These are phyloP conservation scores for Phytophthora litchii DNA, from an alignment of 352 stramenopile genomes.

Conservation along the genomic window DNA sequence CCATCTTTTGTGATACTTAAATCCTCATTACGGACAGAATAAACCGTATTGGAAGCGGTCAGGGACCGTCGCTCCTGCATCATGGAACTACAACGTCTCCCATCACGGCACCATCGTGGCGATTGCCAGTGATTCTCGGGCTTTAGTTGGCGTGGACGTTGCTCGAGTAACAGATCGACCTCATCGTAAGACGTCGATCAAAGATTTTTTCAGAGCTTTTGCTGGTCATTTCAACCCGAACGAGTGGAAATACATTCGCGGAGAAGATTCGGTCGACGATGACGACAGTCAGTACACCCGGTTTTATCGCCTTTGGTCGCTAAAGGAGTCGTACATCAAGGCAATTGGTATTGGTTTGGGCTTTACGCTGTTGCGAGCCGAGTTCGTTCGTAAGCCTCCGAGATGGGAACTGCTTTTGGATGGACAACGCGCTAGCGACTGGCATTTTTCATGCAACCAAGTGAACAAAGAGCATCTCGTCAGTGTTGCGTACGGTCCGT, in stretches of 20 bases:
- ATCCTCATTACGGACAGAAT: slow-evolving; percentile 32
- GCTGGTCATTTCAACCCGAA: slow-evolving; percentile 52
- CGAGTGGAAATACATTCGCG: slow-evolving; percentile 67
- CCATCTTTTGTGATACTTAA: not conserved
- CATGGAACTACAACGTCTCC: slow-evolving; percentile 87
- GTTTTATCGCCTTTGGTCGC: slow-evolving; percentile 77
- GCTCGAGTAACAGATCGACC: slow-evolving; percentile 62
- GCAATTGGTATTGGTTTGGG: slow-evolving; percentile 72
- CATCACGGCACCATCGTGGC: slow-evolving; percentile 75
- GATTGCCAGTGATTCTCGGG: slow-evolving; percentile 49
- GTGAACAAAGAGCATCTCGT: slow-evolving; percentile 47
- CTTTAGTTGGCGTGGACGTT: slow-evolving; percentile 76
- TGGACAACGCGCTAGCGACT: slow-evolving; percentile 40
- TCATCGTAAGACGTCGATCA: slow-evolving; percentile 16
- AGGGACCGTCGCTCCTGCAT: slow-evolving; percentile 3
- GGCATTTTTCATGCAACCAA: slow-evolving; percentile 47
- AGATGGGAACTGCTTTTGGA: slow-evolving; percentile 52
- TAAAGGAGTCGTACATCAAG: slow-evolving; percentile 85
- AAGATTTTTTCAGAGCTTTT: slow-evolving; percentile 73
- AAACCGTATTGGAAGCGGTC: slow-evolving; percentile 68
- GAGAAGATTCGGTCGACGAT: slow-evolving; percentile 1
- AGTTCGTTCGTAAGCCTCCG: slow-evolving; percentile 39
- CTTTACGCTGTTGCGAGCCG: slow-evolving; percentile 58
- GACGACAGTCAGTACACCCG: slow-evolving; percentile 37
- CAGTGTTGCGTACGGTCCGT: slow-evolving; percentile 52